Conservation (phyloP, 257 asterid species). For the Petrea volubilis region DNA sequence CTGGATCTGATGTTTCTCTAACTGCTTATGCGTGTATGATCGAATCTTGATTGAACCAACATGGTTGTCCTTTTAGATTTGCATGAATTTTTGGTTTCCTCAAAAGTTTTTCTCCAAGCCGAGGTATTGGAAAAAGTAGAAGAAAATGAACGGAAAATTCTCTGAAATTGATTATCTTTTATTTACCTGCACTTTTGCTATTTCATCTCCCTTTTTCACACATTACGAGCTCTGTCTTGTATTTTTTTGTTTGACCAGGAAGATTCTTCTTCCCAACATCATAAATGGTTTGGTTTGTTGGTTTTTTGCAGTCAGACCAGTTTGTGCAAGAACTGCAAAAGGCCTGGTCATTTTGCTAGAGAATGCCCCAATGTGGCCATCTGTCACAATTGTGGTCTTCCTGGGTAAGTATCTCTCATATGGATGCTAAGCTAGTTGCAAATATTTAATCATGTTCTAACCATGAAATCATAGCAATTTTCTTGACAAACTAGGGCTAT, state of each 20-base stretch:
- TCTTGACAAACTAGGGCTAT: background rate
- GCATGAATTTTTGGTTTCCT: background rate
- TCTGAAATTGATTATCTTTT: background rate
- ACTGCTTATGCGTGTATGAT: background rate
- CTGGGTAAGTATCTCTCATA: slow-evolving; percentile 64
- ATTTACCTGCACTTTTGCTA: background rate
- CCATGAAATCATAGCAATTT: background rate
- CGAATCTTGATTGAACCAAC: slow-evolving; percentile 1
- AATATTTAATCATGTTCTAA: background rate
- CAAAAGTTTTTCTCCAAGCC: background rate
- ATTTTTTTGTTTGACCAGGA: slow-evolving; percentile 7
- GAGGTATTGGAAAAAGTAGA: background rate
- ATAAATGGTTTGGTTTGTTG: slow-evolving; percentile 8
- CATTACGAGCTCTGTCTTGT: background rate
- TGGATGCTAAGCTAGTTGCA: slow-evolving; percentile 5
- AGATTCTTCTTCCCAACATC: background rate
- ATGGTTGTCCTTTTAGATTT: slow-evolving; percentile 9
- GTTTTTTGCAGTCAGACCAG: slow-evolving; percentile 62
- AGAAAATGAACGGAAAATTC: background rate
- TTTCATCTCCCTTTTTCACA: slow-evolving; percentile 9
- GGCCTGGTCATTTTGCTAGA: slow-evolving; percentile 97
- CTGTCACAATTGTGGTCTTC: slow-evolving; percentile 98
- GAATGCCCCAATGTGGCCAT: slow-evolving; percentile 94
- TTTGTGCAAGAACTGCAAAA: slow-evolving; percentile 93
- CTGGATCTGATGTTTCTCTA: slow-evolving; percentile 21